Conservation (phyloP, 1,139 yeast species). For the Sugiyamaella pinicola region DNA sequence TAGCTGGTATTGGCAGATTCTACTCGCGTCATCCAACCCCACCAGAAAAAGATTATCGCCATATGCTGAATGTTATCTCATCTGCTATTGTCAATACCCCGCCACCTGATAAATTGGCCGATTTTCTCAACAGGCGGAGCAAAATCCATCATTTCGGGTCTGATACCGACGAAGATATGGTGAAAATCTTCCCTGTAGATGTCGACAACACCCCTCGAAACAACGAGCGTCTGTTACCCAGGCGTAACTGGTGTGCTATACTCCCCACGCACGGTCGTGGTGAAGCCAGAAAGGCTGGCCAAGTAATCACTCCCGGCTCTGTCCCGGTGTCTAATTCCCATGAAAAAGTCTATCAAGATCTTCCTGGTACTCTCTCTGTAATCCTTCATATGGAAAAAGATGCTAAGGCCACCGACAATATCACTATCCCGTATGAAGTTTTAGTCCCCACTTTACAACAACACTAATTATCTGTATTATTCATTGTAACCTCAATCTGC, state of each 20-base stretch:
- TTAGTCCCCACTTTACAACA: slow-evolving; percentile 57
- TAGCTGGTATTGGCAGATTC: slow-evolving; percentile 81
- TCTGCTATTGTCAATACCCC: slow-evolving; percentile 93
- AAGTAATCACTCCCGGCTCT: slow-evolving; percentile 33
- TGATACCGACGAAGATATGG: slow-evolving; percentile 75
- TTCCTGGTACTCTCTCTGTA: slow-evolving; percentile 62
- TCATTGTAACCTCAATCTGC: not conserved
- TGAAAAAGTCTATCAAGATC: slow-evolving; percentile 47
- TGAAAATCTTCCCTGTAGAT: slow-evolving; percentile 66
- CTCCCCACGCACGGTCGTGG: slow-evolving; percentile 27
- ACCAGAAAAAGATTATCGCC: slow-evolving; percentile 71
- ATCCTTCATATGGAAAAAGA: slow-evolving; percentile 74
- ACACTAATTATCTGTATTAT: not conserved
- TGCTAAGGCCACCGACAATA: slow-evolving; percentile 52
- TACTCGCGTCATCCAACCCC: slow-evolving; percentile 53
- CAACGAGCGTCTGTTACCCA: slow-evolving; percentile 67
- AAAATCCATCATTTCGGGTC: slow-evolving; percentile 65
- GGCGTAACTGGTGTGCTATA: slow-evolving; percentile 68
- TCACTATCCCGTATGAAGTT: slow-evolving; percentile 66
- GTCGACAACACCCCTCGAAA: slow-evolving; percentile 59
- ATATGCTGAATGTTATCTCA: slow-evolving; percentile 79
- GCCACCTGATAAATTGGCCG: slow-evolving; percentile 86
- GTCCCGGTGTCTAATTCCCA: slow-evolving; percentile 43
- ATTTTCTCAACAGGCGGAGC: slow-evolving; percentile 63
- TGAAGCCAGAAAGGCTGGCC: slow-evolving; percentile 27